Conservation (phyloP, 2,329 filamentous ascomycete genomes). For the Sordariomycetes sp. region DNA sequence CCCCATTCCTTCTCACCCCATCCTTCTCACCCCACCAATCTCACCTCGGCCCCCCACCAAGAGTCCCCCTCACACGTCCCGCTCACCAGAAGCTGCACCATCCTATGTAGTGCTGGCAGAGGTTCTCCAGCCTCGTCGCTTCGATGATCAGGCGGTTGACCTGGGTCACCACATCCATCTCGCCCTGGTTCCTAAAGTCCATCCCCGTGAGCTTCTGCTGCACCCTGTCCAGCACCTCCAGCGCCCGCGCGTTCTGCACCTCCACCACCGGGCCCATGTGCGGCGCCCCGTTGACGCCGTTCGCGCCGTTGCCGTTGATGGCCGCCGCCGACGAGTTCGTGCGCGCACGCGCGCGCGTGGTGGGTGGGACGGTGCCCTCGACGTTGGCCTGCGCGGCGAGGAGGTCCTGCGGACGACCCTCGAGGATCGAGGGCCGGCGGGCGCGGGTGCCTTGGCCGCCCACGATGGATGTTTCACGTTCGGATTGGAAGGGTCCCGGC, state of each 20-base stretch:
- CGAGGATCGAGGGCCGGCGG: constrained; percentile 59
- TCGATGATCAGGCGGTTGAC: constrained; percentile 92
- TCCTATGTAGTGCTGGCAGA: constrained; percentile 98
- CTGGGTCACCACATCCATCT: constrained; percentile 76
- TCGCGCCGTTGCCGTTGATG: constrained; percentile 20
- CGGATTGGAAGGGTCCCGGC: constrained; percentile 53
- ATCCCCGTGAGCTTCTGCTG: constrained; percentile 91
- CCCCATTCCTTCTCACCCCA: not conserved
- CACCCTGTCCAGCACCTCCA: constrained; percentile 85
- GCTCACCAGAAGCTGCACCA: constrained; percentile 95
- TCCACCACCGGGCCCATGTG: constrained; percentile 43
- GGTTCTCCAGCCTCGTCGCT: constrained; percentile 91
- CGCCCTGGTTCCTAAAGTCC: constrained; percentile 80
- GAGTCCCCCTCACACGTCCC: constrained; percentile 9
- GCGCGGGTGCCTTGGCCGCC: constrained; percentile 37
- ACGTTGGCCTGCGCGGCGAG: constrained; percentile 30
- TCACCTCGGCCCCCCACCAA: not conserved
- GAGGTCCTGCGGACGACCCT: constrained; percentile 48
- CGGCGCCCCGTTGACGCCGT: constrained; percentile 9
- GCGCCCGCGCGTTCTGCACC: constrained; percentile 82
- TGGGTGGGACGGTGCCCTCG: constrained; percentile 30
- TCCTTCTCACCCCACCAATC: not conserved
- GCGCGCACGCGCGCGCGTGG: constrained; percentile 39
- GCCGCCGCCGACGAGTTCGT: constrained; percentile 44
- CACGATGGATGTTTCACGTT: constrained; percentile 43